Evolutionary conservation across 495 filamentous ascomycete species (phyloP), one percentile per base, ranked within the genome.

Genomic region (Penicillium flavigenum): DNA sequence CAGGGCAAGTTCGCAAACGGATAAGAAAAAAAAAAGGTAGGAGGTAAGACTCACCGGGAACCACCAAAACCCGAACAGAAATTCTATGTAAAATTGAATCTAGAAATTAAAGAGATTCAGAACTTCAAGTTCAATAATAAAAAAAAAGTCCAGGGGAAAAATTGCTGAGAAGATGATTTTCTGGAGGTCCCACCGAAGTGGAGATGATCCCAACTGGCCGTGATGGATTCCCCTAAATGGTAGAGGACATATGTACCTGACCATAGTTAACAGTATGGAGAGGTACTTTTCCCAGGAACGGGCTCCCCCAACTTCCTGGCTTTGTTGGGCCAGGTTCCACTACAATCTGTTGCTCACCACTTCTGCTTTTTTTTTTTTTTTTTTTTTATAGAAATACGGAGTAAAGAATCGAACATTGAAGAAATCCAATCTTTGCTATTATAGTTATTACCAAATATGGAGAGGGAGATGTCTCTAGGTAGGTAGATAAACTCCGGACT

Each of bases 261-360:
- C 2, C 59, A 54, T 56, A 56, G 9, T 50, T 11, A 54, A 46
- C 29, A 66, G 38, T 57, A 54, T 63, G 51, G 27, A 6, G 5
- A 19, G 59, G 59, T 64, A 64, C 62, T 14, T 63, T 14, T 63
- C 4, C 45, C 39, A 47, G 41, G 45, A 46, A 54, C 47, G 22
- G 24, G 19, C 48, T 61, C 47, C 63, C 60, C 60, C 59, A 63
- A 63, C 60, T 61, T 44, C 51, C 58, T 44, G 38, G 50, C 57
- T 64, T 66, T 66, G 65, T 65, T 65, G 65, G 60, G 67, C 63
- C 49, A 53, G 51, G 61, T 58, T 64, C 61, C 61, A 64, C 61
- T 54, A 51, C 57, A 57, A 61, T 58, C 20, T 16, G 17, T 20
- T 20, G 59, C 32, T 20, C 50, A 45, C 58, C 60, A 62, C 53